A percentile compares a stretch with the other conserved stretches of the same genome.
Evolutionary conservation across 768 basidiomycete genomes (phyloP).

Genomic region (Piloderma croceum): DNA sequence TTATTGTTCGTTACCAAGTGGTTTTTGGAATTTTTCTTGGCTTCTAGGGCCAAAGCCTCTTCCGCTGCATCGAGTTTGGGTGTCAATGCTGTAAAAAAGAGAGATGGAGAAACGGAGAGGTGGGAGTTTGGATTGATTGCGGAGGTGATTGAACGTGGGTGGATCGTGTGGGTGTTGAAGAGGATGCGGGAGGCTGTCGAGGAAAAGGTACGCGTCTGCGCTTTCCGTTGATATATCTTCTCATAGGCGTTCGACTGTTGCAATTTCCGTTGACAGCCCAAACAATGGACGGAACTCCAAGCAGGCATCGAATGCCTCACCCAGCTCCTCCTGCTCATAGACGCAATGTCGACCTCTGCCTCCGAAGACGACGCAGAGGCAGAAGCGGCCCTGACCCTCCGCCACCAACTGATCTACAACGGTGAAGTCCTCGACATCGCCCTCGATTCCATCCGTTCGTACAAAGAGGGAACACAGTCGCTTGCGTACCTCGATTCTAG

Average conservation of each 20-base stretch:
- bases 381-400: conserved; percentile 76
- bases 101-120: conserved; percentile 30
- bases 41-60: conserved; percentile 33
- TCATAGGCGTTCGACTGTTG: neutral
- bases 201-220: conserved; percentile 62
- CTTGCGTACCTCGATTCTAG: conserved; percentile 83
- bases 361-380: conserved; percentile 8
- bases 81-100: conserved; percentile 37
- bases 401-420: conserved; percentile 91
- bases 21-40: conserved; percentile 88
- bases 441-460: conserved; percentile 67
- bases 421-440: conserved; percentile 90
- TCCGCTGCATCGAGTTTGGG: too few relatives aligned
- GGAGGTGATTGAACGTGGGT: conserved; percentile 79
- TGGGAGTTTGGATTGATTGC: conserved; percentile 74
- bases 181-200: conserved; percentile 88
- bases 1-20: conserved; percentile 84
- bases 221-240: conserved; percentile 3
- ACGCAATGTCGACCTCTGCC: conserved; percentile 53
- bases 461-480: conserved; percentile 75
- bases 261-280: conserved; percentile 52
- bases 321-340: conserved; percentile 84
- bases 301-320: conserved; percentile 92
- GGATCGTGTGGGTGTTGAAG: conserved; percentile 86
- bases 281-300: conserved; percentile 90